phyloP scores from a whole-genome alignment of 805 yeast genomes.

The Myxozyma neglecta region DNA sequence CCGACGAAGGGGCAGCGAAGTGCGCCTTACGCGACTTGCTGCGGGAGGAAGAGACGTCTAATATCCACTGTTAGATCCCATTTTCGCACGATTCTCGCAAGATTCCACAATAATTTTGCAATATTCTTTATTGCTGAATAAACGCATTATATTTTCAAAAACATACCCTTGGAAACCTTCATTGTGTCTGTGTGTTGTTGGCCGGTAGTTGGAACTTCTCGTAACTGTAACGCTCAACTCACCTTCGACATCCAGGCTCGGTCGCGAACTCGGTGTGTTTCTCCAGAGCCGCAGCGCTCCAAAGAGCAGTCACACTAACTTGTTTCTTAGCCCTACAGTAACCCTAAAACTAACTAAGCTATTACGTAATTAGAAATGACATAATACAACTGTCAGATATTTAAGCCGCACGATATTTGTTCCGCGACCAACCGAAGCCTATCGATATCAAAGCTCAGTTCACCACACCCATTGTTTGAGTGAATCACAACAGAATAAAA shows the following conservation, averaged over 20 bases:
- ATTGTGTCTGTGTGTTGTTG: slow-evolving; percentile 19
- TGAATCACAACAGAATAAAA: background rate
- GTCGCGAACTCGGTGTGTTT: slow-evolving; percentile 4
- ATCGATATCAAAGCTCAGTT: background rate
- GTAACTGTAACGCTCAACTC: slow-evolving; percentile 5
- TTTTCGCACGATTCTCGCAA: background rate
- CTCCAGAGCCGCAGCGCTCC: background rate
- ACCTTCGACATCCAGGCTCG: background rate
- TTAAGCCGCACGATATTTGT: slow-evolving; percentile 1
- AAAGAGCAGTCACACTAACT: background rate
- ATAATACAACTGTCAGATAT: background rate
- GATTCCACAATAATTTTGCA: background rate
- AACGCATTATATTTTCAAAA: background rate
- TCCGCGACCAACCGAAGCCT: background rate
- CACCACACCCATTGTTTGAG: background rate
- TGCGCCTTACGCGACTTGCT: slow-evolving; percentile 99
- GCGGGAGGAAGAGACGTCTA: slow-evolving; percentile 99
- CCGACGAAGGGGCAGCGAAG: slow-evolving; percentile 96
- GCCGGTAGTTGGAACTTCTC: slow-evolving; percentile 10
- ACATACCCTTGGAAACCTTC: slow-evolving; percentile 29
- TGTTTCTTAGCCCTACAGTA: background rate
- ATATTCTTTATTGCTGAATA: background rate
- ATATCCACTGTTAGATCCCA: slow-evolving; percentile 3
- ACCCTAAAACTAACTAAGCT: background rate
- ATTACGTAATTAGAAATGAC: background rate